Conservation (phyloP, 1,139 yeast species). For the Geotrichum cucujoidarum region DNA sequence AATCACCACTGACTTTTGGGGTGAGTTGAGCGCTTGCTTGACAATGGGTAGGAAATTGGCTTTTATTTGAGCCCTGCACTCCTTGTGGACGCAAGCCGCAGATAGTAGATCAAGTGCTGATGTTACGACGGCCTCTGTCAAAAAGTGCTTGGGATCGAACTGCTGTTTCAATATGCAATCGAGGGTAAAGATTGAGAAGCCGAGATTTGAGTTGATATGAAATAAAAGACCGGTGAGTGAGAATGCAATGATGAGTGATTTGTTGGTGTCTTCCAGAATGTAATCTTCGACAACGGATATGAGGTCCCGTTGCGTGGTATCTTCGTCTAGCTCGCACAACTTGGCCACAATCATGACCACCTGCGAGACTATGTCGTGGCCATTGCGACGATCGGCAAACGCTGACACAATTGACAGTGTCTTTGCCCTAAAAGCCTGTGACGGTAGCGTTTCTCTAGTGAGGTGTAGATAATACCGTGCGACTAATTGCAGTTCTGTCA, state of each 20-base stretch:
- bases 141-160: constrained; percentile 22
- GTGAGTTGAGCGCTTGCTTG: constrained; percentile 26
- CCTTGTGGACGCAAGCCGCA: constrained; percentile 35
- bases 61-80: constrained; percentile 32
- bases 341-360: constrained; percentile 26
- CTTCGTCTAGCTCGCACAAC: constrained; percentile 22
- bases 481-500: constrained; percentile 14
- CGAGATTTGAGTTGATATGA: constrained; percentile 47
- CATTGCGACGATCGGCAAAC: constrained; percentile 15
- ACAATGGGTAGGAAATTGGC: constrained; percentile 30
- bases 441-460: constrained; percentile 10
- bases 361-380: constrained; percentile 18
- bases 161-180: constrained; percentile 20
- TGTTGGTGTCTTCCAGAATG: constrained; percentile 21
- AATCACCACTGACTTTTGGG: constrained; percentile 27
- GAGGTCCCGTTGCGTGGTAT: constrained; percentile 18
- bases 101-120: constrained; percentile 35
- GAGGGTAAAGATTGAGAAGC: constrained; percentile 19
- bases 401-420: constrained; percentile 16
- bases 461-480: constrained; percentile 14
- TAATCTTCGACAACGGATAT: constrained; percentile 23
- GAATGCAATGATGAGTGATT: constrained; percentile 45
- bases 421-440: constrained; percentile 6
- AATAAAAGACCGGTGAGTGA: constrained; percentile 58
- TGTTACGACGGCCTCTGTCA: constrained; percentile 27